Base-by-base conservation (phyloP, 23 red algal genomes). In the Gracilaria caudata region DNA sequence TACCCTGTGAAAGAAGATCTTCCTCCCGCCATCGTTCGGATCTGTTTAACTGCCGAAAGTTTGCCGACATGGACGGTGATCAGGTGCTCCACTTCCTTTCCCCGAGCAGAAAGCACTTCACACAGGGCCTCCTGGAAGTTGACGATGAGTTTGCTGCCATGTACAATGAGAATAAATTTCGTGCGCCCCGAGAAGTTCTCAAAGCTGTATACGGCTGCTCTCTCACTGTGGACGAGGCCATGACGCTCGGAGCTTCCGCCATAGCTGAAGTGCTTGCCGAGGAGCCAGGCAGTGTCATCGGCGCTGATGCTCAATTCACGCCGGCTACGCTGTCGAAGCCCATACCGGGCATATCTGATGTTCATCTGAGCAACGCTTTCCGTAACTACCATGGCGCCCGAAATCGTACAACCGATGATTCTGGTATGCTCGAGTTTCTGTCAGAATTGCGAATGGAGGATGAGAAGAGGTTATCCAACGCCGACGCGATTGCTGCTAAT, bases 81-180 rank as follows among this genome's bases (percentile, higher is more conserved):
- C 60, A 91, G 78, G 44, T 91, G 45, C 65, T 91, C 3, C 54
- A 82, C 64, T 91, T 91, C 79, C 77, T 91, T 5, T 77, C 66
- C 39, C 87, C 87, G 0, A 82, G 87, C 45, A 25, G 87, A 29
- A 68, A 51, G 3, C 76, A 82, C 51, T 82, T 91, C 35, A 43
- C 58, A 7, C 87, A 91, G 53, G 87, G 87, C 38, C 66, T 91
- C 30, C 51, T 91, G 49, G 87, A 91, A 37, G 76, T 81, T 16
- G 87, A 91, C 63, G 87, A 91, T 55, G 87, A 91, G 64, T 91
- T 82, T 82, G 76, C 87, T 25, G 66, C 87, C 33, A 80, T 61
- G 44, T 91, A 91, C 51, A 73, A 57, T 44, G 87, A 91, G 13
- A 73, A 60, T 66, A 81, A 82, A 66, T 91, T 91, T 44, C 87